Evolutionary conservation across 2,329 filamentous ascomycete genomes (phyloP).

Genomic region (Grosmannia clavigera): DNA sequence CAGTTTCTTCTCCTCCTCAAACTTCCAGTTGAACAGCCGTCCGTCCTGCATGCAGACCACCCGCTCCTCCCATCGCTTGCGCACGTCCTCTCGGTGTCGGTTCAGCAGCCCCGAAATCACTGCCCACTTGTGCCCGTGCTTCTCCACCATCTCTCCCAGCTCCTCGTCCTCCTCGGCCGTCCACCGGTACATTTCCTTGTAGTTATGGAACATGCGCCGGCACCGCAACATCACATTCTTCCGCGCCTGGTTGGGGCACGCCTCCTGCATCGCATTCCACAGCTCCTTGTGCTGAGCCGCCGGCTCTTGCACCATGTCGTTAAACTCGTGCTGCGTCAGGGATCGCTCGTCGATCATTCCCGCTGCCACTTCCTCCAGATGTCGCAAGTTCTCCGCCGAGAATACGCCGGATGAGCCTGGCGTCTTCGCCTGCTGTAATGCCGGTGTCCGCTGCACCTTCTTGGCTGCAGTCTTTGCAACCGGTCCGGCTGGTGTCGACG

Average conservation of each 20-base stretch:
- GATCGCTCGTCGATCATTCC: constrained; percentile 29
- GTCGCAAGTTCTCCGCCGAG: constrained; percentile 27
- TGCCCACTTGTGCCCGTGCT: constrained; percentile 46
- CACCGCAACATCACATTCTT: constrained; percentile 43
- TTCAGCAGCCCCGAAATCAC: constrained; percentile 49
- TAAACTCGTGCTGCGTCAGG: constrained; percentile 33
- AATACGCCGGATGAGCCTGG: constrained; percentile 22
- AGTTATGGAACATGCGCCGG: constrained; percentile 55
- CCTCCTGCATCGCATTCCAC: constrained; percentile 35
- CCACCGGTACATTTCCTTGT: constrained; percentile 46
- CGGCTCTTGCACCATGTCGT: constrained; percentile 27
- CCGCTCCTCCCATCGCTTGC: constrained; percentile 60
- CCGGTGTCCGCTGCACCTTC: background rate
- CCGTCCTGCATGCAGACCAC: constrained; percentile 43
- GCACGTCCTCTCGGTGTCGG: constrained; percentile 51
- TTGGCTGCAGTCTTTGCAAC: background rate
- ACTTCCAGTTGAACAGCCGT: constrained; percentile 44
- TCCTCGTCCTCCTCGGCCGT: constrained; percentile 44
- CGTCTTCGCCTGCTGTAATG: constrained; percentile 8
- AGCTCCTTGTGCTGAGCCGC: constrained; percentile 25
- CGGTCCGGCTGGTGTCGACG: background rate
- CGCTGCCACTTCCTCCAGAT: constrained; percentile 29
- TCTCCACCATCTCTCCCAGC: constrained; percentile 32
- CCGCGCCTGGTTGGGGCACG: constrained; percentile 36
- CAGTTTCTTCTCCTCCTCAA: constrained; percentile 45